Evolutionary conservation across 495 filamentous ascomycete genomes (phyloP).

Genomic region (Aspergillus cavernicola): DNA sequence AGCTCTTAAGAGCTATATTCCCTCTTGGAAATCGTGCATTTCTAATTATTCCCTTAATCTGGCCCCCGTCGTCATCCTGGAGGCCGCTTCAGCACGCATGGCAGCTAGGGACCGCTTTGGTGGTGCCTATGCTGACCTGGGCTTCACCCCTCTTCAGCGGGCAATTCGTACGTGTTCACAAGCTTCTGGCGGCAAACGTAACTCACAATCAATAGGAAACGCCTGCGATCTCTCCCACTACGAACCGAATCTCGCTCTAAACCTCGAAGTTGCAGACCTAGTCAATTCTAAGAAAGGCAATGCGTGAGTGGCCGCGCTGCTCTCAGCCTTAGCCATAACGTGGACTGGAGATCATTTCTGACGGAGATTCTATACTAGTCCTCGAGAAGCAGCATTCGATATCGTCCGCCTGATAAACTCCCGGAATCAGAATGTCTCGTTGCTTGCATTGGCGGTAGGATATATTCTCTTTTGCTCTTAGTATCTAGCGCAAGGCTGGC

Average conservation of each 20-base stretch:
- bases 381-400: constrained; percentile 89
- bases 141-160: constrained; percentile 81
- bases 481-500: not conserved
- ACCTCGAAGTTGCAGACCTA: constrained; percentile 93
- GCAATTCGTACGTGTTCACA: constrained; percentile 67
- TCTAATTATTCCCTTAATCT: constrained; percentile 6
- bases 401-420: constrained; percentile 95
- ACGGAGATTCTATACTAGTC: constrained; percentile 40
- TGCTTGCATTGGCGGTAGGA: constrained; percentile 72
- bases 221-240: constrained; percentile 95
- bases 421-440: constrained; percentile 89
- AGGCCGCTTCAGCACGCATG: constrained; percentile 92
- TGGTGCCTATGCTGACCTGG: constrained; percentile 72
- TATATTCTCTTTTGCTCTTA: constrained; percentile 13
- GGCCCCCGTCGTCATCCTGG: constrained; percentile 54
- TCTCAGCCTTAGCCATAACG: not conserved
- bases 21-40: constrained; percentile 8
- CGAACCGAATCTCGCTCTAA: constrained; percentile 93
- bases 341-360: constrained; percentile 9
- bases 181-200: not conserved
- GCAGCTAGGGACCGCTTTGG: constrained; percentile 94
- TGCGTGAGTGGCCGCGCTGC: constrained; percentile 52
- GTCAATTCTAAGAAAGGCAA: constrained; percentile 98
- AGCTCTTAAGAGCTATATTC: constrained; percentile 11
- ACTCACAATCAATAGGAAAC: constrained; percentile 52